phyloP scores from a whole-genome alignment of 352 stramenopile genomes.

The Globisporangium acanthophoron region DNA sequence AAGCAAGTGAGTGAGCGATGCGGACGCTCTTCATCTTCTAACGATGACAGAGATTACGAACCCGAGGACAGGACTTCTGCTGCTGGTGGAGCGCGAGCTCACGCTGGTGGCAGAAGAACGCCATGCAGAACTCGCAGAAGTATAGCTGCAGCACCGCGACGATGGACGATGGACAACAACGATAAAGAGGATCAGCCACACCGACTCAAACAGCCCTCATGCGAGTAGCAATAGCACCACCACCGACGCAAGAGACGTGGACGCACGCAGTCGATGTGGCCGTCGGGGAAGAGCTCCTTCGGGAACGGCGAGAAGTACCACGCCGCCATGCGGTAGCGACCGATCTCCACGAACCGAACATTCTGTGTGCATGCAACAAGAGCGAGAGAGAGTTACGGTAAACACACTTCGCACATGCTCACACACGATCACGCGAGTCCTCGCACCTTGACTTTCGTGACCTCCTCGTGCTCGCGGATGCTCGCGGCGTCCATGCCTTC shows the following conservation, averaged over 20 bases:
- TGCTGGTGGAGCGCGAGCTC: conserved; percentile 66
- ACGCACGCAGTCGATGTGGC: conserved; percentile 77
- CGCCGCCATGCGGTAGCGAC: conserved; percentile 90
- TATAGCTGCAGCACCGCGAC: conserved; percentile 44
- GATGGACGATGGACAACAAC: neutral
- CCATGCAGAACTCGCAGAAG: conserved; percentile 89
- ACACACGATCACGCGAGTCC: neutral
- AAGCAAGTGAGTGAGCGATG: neutral
- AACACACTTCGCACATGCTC: neutral
- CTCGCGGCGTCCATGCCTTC: conserved; percentile 97
- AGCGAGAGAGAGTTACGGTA: too few relatives aligned
- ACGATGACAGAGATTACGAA: conserved; percentile 14
- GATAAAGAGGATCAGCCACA: neutral
- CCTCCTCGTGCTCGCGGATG: conserved; percentile 97
- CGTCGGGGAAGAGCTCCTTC: conserved; percentile 92
- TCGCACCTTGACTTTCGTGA: conserved; percentile 93
- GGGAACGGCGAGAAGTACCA: conserved; percentile 98
- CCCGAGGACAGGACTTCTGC: conserved; percentile 52
- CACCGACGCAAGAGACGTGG: neutral
- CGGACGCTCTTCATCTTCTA: neutral
- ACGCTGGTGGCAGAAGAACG: conserved; percentile 80
- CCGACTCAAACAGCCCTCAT: neutral
- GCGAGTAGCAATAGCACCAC: too few relatives aligned
- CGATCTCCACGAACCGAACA: conserved; percentile 94
- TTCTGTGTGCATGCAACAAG: conserved; percentile 58